Base-by-base conservation (phyloP, 2,329 filamentous ascomycete genomes). In the Aquanectria penicillioides region DNA sequence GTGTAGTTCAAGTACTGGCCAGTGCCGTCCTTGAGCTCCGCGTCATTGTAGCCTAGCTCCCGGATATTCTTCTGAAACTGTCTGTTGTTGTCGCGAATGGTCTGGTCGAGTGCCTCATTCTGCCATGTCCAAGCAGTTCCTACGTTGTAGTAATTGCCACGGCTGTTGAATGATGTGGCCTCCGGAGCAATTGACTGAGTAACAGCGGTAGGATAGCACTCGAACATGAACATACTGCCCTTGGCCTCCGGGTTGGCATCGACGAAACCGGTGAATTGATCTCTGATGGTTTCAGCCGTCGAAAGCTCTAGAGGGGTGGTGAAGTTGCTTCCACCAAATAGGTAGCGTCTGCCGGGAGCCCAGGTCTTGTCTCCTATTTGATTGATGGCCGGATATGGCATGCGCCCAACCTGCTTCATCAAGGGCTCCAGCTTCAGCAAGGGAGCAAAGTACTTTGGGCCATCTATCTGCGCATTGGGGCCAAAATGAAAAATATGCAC, bases 281-380 rank as follows among this genome's bases (percentile, higher is more conserved):
- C 52, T 2, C 58, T 50, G 17, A 69, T 67, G 4, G 57, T 23
- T 36, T 68, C 60, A 0, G 64, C 67, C 4, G 67, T 68, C 10
- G 65, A 68, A 2, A 68, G 29, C 38, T 64, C 46, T 18, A 83
- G 65, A 0, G 80, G 80, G 4, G 75, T 69, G 6, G 76, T 73
- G 61, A 78, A 78, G 48, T 78, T 81, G 9, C 79, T 71, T 0
- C 80, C 80, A 52, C 81, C 80, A 57, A 79, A 69, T 6, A 71
- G 57, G 46, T 74, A 76, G 4, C 77, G 73, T 38, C 72, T 73
- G 3, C 78, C 73, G n/a, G 75, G 69, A 1, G 70, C 72, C 10
- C 75, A 73, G 33, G 73, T 72, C 0, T 70, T 72, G 59, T 79
- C 79, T 33, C 73, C 67, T 1, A 76, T 59, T 3, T 65, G 71